phyloP scores from a whole-genome alignment of 805 yeast genomes.

The Hanseniaspora clermontiae region DNA sequence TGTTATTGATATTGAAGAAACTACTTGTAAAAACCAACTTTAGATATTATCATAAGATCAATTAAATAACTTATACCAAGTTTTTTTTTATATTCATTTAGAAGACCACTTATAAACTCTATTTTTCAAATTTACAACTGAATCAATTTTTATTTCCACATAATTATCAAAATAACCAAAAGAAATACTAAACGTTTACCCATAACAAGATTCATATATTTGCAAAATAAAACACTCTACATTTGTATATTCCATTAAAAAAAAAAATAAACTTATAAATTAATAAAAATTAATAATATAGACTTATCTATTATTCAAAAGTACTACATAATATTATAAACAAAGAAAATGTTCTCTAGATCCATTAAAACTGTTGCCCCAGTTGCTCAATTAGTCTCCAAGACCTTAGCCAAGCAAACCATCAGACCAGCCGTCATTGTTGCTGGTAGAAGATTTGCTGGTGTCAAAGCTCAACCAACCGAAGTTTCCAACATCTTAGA shows the following conservation, averaged over 20 bases:
- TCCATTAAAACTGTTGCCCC: constrained; percentile 71
- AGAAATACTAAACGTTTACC: neutral
- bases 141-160: neutral
- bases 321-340: neutral
- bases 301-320: neutral
- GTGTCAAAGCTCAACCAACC: constrained; percentile 95
- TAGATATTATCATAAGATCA: neutral
- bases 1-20: neutral
- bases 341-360: constrained; percentile 63
- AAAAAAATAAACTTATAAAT: neutral
- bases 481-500: constrained; percentile 98
- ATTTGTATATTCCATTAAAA: too few species aligned
- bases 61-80: neutral
- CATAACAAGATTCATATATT: neutral
- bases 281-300: neutral
- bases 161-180: neutral
- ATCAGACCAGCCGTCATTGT: constrained; percentile 59
- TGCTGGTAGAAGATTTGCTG: constrained; percentile 75
- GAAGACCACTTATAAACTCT: neutral
- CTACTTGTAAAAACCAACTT: neutral
- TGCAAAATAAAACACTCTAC: too few species aligned
- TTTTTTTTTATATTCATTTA: neutral
- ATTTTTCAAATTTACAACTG: neutral
- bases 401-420: constrained; percentile 30
- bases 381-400: constrained; percentile 36